A percentile compares a stretch with the other conserved stretches of the same genome.
Evolutionary conservation across 495 filamentous ascomycete genomes (phyloP).

Genomic region (Hypoxylon subgilvum): DNA sequence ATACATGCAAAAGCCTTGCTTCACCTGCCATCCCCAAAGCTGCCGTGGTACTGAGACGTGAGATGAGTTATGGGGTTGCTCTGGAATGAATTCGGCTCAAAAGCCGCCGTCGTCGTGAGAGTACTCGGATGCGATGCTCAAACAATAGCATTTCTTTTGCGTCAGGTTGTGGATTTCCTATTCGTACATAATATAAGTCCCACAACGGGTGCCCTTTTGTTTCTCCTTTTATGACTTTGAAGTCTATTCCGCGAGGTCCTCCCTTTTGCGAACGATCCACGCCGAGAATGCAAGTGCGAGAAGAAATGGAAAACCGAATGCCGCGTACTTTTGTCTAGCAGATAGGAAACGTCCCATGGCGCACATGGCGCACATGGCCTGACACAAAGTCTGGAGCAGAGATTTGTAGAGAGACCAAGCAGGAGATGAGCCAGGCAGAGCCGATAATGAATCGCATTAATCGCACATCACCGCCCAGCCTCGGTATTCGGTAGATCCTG

Average conservation of each 20-base stretch:
- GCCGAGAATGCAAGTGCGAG: constrained; percentile 41
- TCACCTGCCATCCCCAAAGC: no score
- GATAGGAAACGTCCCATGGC: constrained; percentile 4
- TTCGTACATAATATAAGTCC: constrained; percentile 36
- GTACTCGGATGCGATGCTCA: background rate
- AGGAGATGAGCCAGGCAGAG: constrained; percentile 7
- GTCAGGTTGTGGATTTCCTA: constrained; percentile 25
- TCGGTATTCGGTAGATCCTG: background rate
- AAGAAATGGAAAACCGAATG: constrained; percentile 30
- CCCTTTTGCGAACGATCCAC: constrained; percentile 39
- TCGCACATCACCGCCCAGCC: background rate
- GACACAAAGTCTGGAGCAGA: background rate
- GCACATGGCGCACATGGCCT: background rate
- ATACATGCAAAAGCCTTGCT: no score
- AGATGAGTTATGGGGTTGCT: no score
- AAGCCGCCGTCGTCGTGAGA: background rate
- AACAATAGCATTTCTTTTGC: constrained; percentile 11
- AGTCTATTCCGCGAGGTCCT: constrained; percentile 40
- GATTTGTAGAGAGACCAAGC: background rate
- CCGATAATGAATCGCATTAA: background rate
- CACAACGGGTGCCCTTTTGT: constrained; percentile 24
- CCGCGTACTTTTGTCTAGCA: constrained; percentile 39
- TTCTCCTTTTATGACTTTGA: constrained; percentile 40
- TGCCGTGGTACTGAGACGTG: no score
- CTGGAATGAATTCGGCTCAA: background rate